Base-by-base conservation (phyloP, 768 basidiomycete species). In the Boletus insuetus region DNA sequence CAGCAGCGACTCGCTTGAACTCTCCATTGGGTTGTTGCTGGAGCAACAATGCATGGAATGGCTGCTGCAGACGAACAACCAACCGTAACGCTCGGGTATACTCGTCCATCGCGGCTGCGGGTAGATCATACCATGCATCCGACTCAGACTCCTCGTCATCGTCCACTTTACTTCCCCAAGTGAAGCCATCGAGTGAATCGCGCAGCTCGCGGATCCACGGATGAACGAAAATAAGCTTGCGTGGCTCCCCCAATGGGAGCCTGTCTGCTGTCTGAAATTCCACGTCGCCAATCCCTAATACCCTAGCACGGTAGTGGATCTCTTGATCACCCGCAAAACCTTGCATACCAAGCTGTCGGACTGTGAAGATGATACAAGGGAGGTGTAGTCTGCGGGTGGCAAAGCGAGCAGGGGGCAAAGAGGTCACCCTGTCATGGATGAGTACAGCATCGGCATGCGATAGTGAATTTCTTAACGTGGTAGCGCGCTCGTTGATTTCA, bases 161-260 rank as follows among this genome's bases (percentile, higher is more conserved):
- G 3, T 41, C 39, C 22, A 9, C 14, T 5, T 10, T 14, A 6
- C 4, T 19, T 16, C 13, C 24, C 46, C 45, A 24, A 6, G 7
- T 14, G 17, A 42, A 12, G 1, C 46, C 24, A 5, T 50, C 46
- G 0, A 29, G 22, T 1, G 32, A 32, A 37, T 44, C 34, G 11
- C 50, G 17, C 6, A 59, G 49, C 29, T 53, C 47, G 22, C 46
- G 54, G 13, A 55, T 43, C 58, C 58, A 55, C 6, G 58, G 58
- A 22, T 55, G 46, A 2, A 52, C 46, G 17, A 58, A 37, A 13
- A 37, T n/a, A 11, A 52, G 34, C 22, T 40, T 34, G 11, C 40
- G 50, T 8, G 39, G 34, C 7, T 43, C 46, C 7, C 0, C n/a
- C 16, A 35, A 4, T 31, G 49, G 32, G 11, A 53, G 46, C 19